Base-by-base conservation (phyloP, 1,284 basidiomycete genomes). In the Rhodotorula sp. region DNA sequence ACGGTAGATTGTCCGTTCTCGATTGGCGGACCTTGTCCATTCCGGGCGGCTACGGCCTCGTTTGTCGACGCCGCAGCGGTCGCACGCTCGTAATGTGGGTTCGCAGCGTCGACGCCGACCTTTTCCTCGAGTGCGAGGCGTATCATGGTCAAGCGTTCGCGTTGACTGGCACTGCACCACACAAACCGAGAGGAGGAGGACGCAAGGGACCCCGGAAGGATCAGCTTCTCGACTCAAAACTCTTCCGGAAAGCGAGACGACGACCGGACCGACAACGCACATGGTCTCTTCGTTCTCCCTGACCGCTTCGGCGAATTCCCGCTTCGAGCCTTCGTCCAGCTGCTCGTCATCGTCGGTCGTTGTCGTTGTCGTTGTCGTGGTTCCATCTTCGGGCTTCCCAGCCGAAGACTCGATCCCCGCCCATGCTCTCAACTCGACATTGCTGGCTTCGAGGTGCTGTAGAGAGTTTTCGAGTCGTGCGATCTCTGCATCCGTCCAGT, bases 241-340 rank as follows among this genome's bases (percentile, higher is more conserved):
- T 21, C 3, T 7, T 16, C 8, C 15, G 47, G 23, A 50, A 4
- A 19, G 14, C 19, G 55, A 28, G 3, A 38, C 34, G 34, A 38
- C 38, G 12, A 38, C 12, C 6, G 38, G 38, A 38, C 38, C 12
- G 38, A 43, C 38, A 12, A 62, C 74, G 59, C 57, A 74, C 74
- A 76, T 65, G 8, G 75, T 76, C 60, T 62, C 62, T 23, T 67
- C 61, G 34, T 76, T 76, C 66, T 74, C 75, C 28, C 12, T 31
- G 10, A 72, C 38, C 26, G 60, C 57, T 10, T 54, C 28, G 19
- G 28, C 63, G 28, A 73, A 69, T 45, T 74, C 74, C 4, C 10
- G 3, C 54, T n/a, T 52, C 49, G 66, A 62, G 16, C 64, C 70
- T 4, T 68, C 65, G n/a, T 74, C 69, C 18, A 58, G 18, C 23